A percentile compares a stretch with the other conserved stretches of the same genome.
These are phyloP conservation scores for Penicillium freii DNA, from an alignment of 2,329 filamentous ascomycete genomes.

Conservation along the genomic window DNA sequence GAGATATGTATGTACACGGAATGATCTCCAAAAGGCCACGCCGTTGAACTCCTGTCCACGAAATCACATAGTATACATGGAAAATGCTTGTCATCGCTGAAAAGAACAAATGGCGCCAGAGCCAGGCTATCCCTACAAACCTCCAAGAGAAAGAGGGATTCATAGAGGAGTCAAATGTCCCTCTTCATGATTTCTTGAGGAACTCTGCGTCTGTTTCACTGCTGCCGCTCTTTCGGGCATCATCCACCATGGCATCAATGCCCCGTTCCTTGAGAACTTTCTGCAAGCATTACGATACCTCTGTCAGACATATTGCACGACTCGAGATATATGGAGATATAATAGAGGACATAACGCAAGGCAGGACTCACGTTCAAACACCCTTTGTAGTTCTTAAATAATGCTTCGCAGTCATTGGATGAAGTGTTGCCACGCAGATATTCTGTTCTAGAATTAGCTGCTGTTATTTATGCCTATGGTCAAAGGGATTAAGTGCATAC, in stretches of 20 bases:
- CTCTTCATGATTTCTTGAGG: conserved; percentile 44
- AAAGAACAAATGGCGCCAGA: background rate
- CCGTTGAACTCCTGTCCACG: conserved; percentile 1
- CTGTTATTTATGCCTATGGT: background rate
- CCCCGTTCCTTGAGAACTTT: conserved; percentile 82
- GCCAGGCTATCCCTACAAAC: background rate
- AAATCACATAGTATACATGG: background rate
- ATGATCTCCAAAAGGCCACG: background rate
- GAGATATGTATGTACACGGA: conserved; percentile 5
- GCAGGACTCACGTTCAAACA: conserved; percentile 69
- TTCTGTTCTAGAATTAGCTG: conserved; percentile 54
- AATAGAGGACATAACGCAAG: background rate
- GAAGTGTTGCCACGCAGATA: conserved; percentile 83
- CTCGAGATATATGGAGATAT: background rate
- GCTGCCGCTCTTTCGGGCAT: conserved; percentile 77
- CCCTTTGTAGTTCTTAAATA: conserved; percentile 85
- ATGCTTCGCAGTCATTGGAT: conserved; percentile 77
- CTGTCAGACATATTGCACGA: background rate
- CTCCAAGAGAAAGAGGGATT: no score
- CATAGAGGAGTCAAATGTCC: background rate
- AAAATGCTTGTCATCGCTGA: conserved; percentile 2
- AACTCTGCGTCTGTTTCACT: conserved; percentile 79
- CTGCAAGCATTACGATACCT: conserved; percentile 49
- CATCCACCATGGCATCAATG: conserved; percentile 88
- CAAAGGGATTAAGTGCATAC: conserved; percentile 49